Base-by-base conservation (phyloP, 257 asterid genomes). In the Solanum boliviense region DNA sequence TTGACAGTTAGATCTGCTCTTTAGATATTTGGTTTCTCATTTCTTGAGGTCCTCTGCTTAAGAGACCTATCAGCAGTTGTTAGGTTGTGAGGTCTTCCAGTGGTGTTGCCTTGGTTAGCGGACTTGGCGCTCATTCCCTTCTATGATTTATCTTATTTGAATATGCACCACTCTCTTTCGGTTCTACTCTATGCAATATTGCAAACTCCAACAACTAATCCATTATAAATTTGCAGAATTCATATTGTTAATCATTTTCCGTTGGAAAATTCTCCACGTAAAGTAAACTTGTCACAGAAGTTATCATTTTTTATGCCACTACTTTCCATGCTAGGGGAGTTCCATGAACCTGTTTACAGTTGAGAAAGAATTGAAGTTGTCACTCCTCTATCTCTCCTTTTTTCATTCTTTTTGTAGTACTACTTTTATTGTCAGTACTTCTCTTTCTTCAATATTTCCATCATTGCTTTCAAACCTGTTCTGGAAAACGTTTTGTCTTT, bases 1-100 rank as follows among this genome's bases (percentile, higher is more conserved):
- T 91, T 90, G 82, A 87, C 62, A 32, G 23, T 85, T 85, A 58
- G 73, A 85, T 56, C 7, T 71, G 74, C 11, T 72, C 56, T 78
- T 67, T 46, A 6, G 38, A 27, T 46, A 20, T 41, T 89, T 60
- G 67, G 6, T 56, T 68, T 15, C 65, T 41, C 13, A 16, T 34
- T 36, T 76, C 7, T 7, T 39, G 60, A 39, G 34, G 7, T 74
- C 48, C 48, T 74, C 29, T 21, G 31, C 81, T 34, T 20, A 7
- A 18, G 27, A 18, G 15, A 73, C 81, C 29, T 21, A 20, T 73
- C 81, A 20, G 46, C 81, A 73, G 20, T 18, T 16, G 46, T 73
- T 73, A 73, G 13, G 16, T 48, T 48, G 23, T 34, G n/a, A 34
- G 79, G 39, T 72, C 84, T 13, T 76, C 4, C 41, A 3, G 3